phyloP scores from a whole-genome alignment of 352 stramenopile species.

The Pythium monospermum region DNA sequence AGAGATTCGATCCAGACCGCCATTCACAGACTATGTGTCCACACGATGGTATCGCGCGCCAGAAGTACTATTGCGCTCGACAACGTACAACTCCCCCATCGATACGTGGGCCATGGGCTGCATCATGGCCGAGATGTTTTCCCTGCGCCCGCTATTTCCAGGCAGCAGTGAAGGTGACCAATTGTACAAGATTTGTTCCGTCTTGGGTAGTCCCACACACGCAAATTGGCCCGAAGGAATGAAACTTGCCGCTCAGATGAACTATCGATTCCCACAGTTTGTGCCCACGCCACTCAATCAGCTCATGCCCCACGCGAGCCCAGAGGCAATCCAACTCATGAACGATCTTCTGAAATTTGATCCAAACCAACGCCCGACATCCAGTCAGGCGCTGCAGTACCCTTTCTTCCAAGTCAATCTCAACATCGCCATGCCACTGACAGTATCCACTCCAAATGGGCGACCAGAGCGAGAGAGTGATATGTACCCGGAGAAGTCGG shows the following conservation, averaged over 20 bases:
- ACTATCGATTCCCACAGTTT: slow-evolving; percentile 95
- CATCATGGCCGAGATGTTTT: slow-evolving; percentile 98
- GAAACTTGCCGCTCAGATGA: slow-evolving; percentile 94
- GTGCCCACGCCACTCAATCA: slow-evolving; percentile 83
- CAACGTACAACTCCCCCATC: slow-evolving; percentile 96
- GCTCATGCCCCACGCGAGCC: slow-evolving; percentile 88
- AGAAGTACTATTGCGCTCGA: slow-evolving; percentile 94
- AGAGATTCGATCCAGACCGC: slow-evolving; percentile 86
- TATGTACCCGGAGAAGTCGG: slow-evolving; percentile 29
- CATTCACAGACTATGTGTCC: slow-evolving; percentile 98
- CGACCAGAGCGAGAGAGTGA: slow-evolving; percentile 38
- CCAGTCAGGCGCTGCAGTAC: slow-evolving; percentile 92
- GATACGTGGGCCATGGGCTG: slow-evolving; percentile 97
- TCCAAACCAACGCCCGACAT: slow-evolving; percentile 90
- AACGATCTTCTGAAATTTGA: slow-evolving; percentile 91
- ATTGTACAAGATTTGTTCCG: slow-evolving; percentile 96
- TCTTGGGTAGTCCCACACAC: slow-evolving; percentile 90
- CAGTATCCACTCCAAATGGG: slow-evolving; percentile 51
- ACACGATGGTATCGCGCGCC: slow-evolving; percentile 98
- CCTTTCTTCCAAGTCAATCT: slow-evolving; percentile 92
- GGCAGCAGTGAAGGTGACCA: slow-evolving; percentile 96
- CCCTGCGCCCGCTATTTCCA: slow-evolving; percentile 95
- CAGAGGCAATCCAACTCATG: slow-evolving; percentile 91
- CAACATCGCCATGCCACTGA: slow-evolving; percentile 69
- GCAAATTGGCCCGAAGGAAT: slow-evolving; percentile 93